A percentile compares a stretch with the other conserved stretches of the same genome.
These are phyloP conservation scores for Pogostemon cablin DNA, from an alignment of 257 asterid species.

Conservation along the genomic window DNA sequence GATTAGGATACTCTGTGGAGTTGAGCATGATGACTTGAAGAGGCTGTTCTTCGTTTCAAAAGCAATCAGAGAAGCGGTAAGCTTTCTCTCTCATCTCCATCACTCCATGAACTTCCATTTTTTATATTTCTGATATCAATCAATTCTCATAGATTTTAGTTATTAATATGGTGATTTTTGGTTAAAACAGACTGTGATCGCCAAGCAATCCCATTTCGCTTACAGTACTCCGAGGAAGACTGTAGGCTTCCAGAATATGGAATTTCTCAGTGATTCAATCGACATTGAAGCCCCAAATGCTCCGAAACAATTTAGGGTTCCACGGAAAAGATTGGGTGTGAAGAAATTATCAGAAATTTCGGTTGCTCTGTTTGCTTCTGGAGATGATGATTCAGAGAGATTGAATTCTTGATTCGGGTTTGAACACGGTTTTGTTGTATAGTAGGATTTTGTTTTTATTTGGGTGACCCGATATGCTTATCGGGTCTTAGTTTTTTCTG, in stretches of 20 bases:
- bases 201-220: constrained; percentile 65
- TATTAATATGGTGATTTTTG: background rate
- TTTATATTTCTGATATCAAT: too few species aligned
- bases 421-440: constrained; percentile 28
- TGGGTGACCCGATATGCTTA: constrained; percentile 22
- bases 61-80: constrained; percentile 62
- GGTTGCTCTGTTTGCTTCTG: constrained; percentile 56
- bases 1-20: constrained; percentile 73
- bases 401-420: constrained; percentile 26
- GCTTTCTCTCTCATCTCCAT: background rate
- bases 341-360: constrained; percentile 64
- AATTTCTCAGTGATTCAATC: constrained; percentile 24
- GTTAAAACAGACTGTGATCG: constrained; percentile 58
- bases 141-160: background rate
- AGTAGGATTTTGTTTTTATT: constrained; percentile 5
- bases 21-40: constrained; percentile 85
- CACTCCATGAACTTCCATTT: background rate
- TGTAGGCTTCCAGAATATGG: constrained; percentile 35
- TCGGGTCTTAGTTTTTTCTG: constrained; percentile 26
- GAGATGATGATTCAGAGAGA: constrained; percentile 27
- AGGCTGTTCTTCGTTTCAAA: constrained; percentile 61
- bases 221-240: constrained; percentile 69
- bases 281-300: constrained; percentile 65
- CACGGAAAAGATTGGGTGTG: constrained; percentile 39
- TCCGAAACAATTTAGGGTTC: constrained; percentile 56